Evolutionary conservation across 2,329 filamentous ascomycete genomes (phyloP), one percentile per base, ranked within the genome.

Genomic region (Pezicula carpinea): DNA sequence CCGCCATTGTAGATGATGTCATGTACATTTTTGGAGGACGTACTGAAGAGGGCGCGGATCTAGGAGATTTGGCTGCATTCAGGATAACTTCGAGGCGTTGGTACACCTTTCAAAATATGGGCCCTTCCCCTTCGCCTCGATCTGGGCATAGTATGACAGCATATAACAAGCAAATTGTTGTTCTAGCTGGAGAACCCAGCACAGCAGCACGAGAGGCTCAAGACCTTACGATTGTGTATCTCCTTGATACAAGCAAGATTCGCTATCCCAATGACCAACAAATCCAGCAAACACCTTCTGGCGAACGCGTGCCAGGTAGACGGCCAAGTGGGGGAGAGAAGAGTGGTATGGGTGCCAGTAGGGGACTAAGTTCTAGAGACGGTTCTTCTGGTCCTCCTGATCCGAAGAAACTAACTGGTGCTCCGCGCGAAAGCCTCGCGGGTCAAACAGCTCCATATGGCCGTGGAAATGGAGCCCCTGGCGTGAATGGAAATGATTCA

Each of bases 51-150:
- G 93, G 93, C 1, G 81, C 84, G 22, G 93, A 99, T 64, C 73
- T 99, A 4, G 93, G 92, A 29, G 93, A 99, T 66, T 75, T 99
- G 36, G 92, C 93, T 2, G 93, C 93, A 8, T 89, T 89, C 66
- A 77, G 83, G 42, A 88, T 88, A 58, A 82, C 85, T 1, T 90
- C 90, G 10, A 83, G 89, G 54, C 82, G 93, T 50, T 99, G 93
- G 93, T 99, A 97, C 66, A 99, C 93, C 31, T 99, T 99, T 69
- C 93, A 99, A 63, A 99, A 99, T 63, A 99, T 99, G 93, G 93
- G 93, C 0, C 91, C 91, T 3, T 95, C 91, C 1, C 93, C 93
- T 0, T 96, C 91, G 3, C 84, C 93, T 26, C 80, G 93, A 50
- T 97, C 92, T 14, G 93, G 93, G 1, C 93, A 99, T 66, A 96